Base-by-base conservation (phyloP, 2,329 filamentous ascomycete genomes). In the Xylaria arbuscula region DNA sequence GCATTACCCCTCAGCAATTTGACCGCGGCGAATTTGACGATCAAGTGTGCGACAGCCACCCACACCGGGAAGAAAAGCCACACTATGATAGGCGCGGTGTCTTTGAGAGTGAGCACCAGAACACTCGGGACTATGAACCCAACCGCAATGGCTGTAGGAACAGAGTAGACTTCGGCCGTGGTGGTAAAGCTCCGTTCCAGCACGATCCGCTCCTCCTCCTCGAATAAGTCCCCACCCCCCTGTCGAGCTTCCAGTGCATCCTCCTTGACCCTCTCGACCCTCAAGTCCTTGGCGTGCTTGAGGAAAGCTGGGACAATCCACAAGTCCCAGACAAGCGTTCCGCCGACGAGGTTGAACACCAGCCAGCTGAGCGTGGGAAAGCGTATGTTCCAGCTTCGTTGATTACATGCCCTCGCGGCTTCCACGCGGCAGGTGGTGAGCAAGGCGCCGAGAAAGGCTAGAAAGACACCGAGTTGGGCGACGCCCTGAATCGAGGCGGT, bases 101-200 rank as follows among this genome's bases (percentile, higher is more conserved):
- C 71, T 57, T 79, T 78, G 56, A 81, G 70, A n/a, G 79, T 71
- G n/a, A 87, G 79, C 82, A 87, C 84, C 40, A 83, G 67, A 3
- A 81, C 47, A 0, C 84, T 83, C 0, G 85, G 85, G 1, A 84
- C 69, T 51, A 84, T 78, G 70, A 81, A 87, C 40, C 85, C 85
- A 10, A 85, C 55, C 0, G 81, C 79, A 0, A 87, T 82, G 28
- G 82, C 83, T 32, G 82, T 71, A 8, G 86, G 85, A 22, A 88
- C 86, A 32, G 88, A 88, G 65, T 89, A 82, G 67, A 86, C 85
- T 76, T 91, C 89, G 2, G 86, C 79, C 24, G 77, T 78, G 7
- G 79, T 78, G 11, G 63, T 50, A 13, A 87, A 76, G 66, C 83
- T 80, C 9, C 83, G 80, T 45, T 62, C 66, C 1, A 60, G 13